phyloP scores from a whole-genome alignment of 148 eudicot species.

The Gaultheria prostrata region DNA sequence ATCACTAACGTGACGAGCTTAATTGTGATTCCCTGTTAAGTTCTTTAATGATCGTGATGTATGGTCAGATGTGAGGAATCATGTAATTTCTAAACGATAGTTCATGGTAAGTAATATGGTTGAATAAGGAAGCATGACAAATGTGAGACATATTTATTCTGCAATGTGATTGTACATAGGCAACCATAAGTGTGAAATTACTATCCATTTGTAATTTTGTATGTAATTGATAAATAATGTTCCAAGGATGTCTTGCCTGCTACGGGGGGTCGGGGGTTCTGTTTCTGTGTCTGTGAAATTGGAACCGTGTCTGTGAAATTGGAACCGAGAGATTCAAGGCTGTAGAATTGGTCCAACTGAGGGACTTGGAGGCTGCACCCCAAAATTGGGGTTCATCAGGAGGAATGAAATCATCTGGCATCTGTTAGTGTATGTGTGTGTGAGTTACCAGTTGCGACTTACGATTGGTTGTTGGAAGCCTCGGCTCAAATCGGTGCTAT shows the following conservation, averaged over 20 bases:
- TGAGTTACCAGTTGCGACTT: background rate
- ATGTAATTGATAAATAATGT: background rate
- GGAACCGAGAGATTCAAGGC: background rate
- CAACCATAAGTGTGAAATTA: background rate
- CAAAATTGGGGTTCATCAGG: too few species aligned
- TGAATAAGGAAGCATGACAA: background rate
- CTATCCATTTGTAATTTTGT: background rate
- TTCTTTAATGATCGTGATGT: background rate
- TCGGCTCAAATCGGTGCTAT: background rate
- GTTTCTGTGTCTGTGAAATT: background rate
- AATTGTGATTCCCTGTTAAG: background rate
- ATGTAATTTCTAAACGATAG: background rate
- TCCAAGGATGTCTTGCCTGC: background rate
- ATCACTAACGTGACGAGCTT: background rate
- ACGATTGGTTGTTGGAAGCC: too few species aligned
- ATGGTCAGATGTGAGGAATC: background rate
- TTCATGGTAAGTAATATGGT: background rate
- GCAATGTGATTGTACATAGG: slow-evolving; percentile 1
- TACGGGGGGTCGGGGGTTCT: too few species aligned
- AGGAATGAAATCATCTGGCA: background rate
- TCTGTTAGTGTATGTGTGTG: background rate
- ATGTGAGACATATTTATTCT: background rate
- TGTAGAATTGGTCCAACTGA: background rate
- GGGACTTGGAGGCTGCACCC: background rate
- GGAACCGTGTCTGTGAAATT: background rate